Conservation (phyloP, 164 flowering plant species). For the Pachysandra terminalis region DNA sequence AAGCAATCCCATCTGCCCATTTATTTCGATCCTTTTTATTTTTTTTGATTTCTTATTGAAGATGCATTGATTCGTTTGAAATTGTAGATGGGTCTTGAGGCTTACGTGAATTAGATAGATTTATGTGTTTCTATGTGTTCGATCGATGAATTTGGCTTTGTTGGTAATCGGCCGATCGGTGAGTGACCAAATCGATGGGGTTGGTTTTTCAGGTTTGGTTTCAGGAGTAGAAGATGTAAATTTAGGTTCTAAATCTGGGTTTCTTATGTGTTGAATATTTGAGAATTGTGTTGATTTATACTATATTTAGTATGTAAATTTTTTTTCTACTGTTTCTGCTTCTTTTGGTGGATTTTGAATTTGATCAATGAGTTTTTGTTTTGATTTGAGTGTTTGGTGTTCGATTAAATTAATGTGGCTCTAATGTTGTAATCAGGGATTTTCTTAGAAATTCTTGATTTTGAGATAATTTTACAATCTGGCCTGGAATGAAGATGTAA, state of each 20-base stretch:
- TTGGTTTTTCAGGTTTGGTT: neutral
- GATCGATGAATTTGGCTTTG: neutral
- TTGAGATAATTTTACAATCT: neutral
- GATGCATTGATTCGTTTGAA: slow-evolving; percentile 2
- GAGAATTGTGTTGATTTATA: neutral
- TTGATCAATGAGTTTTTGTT: neutral
- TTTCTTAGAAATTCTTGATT: neutral
- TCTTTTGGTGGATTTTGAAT: too few species aligned
- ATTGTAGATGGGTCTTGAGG: slow-evolving; percentile 6
- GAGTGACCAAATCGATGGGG: neutral
- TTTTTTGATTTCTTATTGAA: neutral
- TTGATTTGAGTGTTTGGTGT: neutral
- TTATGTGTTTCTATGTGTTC: neutral
- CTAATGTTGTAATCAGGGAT: neutral
- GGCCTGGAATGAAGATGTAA: neutral
- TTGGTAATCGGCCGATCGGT: slow-evolving; percentile 3
- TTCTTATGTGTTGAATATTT: neutral
- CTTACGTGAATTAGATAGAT: neutral
- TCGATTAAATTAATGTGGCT: neutral
- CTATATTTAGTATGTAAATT: neutral
- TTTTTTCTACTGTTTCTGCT: neutral
- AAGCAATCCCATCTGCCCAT: neutral
- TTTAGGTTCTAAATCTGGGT: neutral
- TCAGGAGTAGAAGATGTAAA: neutral
- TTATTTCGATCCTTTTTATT: neutral